Evolutionary conservation across 2,329 filamentous ascomycete species (phyloP), one percentile per base, ranked within the genome.

Genomic region (Neofusicoccum ribis): DNA sequence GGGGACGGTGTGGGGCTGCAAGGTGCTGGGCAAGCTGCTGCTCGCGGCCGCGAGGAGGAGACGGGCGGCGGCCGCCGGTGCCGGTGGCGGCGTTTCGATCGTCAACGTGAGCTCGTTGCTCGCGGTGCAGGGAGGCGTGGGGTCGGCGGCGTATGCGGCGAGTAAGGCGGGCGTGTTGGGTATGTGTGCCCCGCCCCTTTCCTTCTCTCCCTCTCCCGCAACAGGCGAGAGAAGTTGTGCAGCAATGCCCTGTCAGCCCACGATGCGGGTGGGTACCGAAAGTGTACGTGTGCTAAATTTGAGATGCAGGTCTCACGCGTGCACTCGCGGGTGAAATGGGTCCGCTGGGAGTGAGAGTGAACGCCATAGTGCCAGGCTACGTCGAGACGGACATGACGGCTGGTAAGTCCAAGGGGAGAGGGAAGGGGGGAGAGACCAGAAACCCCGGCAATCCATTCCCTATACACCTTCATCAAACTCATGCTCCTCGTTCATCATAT

Each of bases 51-150:
- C n/a, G 59, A 54, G 41, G 68, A 17, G 14, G 15, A 14, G 6
- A 8, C 37, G 34, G 20, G 43, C 5, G 23, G 6, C n/a, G 7
- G 8, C 27, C 7, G 37, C 12, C 3, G 31, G 2, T 23, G 56
- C 43, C 9, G 60, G 20, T 52, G 43, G 44, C 64, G 6, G 39
- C 23, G 50, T 65, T 31, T 31, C 91, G 72, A 93, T 96, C 67
- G 88, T 96, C 76, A 96, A 96, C 72, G 81, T 97, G 23, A 88
- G 91, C 0, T 94, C 91, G 54, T 80, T 96, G 36, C 84, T 96
- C 51, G 92, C 88, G 0, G 73, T 84, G 1, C 88, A 89, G 65
- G 89, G 88, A 0, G 90, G 89, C 0, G 81, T 81, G 1, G 93
- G 93, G 6, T 88, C 89, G 12, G 85, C 89, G 4, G 86, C 88